Base-by-base conservation (phyloP, 345 rosid genomes). In the Cardiospermum halicacabum region DNA sequence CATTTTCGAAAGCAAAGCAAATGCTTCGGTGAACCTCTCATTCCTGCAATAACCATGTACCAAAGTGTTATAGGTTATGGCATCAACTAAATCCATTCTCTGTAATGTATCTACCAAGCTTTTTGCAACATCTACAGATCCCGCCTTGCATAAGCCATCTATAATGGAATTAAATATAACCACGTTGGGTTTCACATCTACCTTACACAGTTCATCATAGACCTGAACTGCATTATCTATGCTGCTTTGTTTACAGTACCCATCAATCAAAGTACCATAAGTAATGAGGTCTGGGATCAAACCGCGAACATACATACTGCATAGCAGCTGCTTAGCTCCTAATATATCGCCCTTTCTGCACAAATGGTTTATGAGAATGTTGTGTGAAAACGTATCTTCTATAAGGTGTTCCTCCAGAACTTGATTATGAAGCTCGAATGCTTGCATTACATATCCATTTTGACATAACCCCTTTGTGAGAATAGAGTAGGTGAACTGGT, bases 241-340 rank as follows among this genome's bases (percentile, higher is more conserved):
- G 49, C 73, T 74, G 37, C 92, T 86, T 76, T 78, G 81, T 60
- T 84, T 84, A 69, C 82, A 67, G 64, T 85, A 74, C 25, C 86
- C 85, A 37, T 86, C 77, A 9, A 90, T 84, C 74, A 90, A 70
- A 50, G 83, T 78, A 66, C 84, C 87, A 40, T 85, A 90, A 3
- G 92, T 82, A 63, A 82, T 56, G 16, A 62, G 59, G 48, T 71
- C 83, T 21, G 89, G 89, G 69, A 51, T 66, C 64, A 85, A 66
- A 51, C 92, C 89, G 16, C 22, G 78, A 70, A 79, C 81, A 54
- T 81, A n/a, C 84, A 90, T 84, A 60, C 74, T 74, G 70, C 81
- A 74, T 3, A 88, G 40, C 28, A 82, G 71, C 73, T 77, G 80
- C 61, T 77, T 81, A 55, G 74, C 78, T 63, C 80, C 82, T 4